Conservation (phyloP, 208 protist species). For the Blechomonas ayalai region DNA sequence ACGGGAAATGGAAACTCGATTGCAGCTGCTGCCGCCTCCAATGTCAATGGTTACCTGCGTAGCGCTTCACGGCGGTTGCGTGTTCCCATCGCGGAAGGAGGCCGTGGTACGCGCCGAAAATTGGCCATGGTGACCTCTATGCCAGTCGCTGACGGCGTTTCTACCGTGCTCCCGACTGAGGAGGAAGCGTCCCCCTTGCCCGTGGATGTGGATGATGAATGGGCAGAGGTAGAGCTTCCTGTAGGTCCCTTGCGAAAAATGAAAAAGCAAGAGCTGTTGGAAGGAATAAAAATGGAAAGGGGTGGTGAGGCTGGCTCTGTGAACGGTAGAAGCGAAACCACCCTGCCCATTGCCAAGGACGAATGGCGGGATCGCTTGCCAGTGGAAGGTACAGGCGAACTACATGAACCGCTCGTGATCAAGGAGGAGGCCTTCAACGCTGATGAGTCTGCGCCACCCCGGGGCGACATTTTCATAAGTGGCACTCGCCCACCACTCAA, state of each 20-base stretch:
- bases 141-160: background rate
- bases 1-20: conserved; percentile 17
- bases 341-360: too few species aligned
- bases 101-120: conserved; percentile 69
- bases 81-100: conserved; percentile 66
- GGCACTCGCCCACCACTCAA: conserved; percentile 50
- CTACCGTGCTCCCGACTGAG: background rate
- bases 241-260: conserved; percentile 1
- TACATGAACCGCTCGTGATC: conserved; percentile 7
- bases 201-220: conserved; percentile 61
- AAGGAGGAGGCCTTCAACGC: conserved; percentile 15
- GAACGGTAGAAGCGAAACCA: too few species aligned
- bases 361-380: too few species aligned
- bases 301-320: conserved; percentile 1
- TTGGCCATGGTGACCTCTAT: conserved; percentile 78
- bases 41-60: conserved; percentile 78
- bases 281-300: too few species aligned
- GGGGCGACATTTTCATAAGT: conserved; percentile 12
- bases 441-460: background rate
- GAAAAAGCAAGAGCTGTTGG: conserved; percentile 23
- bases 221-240: conserved; percentile 76
- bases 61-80: conserved; percentile 67
- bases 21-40: conserved; percentile 50
- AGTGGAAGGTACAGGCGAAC: background rate
- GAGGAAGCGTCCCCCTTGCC: background rate